Percentiles rank a stretch among this genome's conserved stretches.
Evolutionary conservation across 2,329 filamentous ascomycete species (phyloP).

Genomic region (Microdochium trichocladiopsis): DNA sequence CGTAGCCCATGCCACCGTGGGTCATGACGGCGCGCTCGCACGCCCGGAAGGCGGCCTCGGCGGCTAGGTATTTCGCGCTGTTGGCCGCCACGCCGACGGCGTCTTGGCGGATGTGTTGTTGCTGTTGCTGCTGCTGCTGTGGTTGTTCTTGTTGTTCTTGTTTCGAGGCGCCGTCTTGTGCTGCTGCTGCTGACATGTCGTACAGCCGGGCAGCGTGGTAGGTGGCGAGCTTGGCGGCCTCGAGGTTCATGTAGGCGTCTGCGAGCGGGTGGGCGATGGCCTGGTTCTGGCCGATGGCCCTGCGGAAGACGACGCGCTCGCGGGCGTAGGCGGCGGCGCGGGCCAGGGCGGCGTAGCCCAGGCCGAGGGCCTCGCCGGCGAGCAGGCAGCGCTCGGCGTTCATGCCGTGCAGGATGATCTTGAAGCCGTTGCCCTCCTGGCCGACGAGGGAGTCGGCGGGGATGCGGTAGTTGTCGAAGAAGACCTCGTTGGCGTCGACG

Average conservation of each 20-base stretch:
- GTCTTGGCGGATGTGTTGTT: conserved; percentile 35
- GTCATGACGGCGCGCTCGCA: conserved; percentile 55
- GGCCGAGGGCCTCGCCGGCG: conserved; percentile 71
- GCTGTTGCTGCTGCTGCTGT: too few relatives aligned
- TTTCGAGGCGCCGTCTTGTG: too few relatives aligned
- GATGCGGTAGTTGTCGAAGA: conserved; percentile 73
- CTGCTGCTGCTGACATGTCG: too few relatives aligned
- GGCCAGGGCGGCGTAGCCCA: conserved; percentile 66
- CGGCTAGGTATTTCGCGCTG: conserved; percentile 64
- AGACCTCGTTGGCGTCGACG: conserved; percentile 81
- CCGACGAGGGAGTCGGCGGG: conserved; percentile 61
- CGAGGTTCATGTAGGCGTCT: conserved; percentile 57
- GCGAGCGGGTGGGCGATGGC: conserved; percentile 59
- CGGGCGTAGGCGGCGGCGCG: conserved; percentile 59
- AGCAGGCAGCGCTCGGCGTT: conserved; percentile 71
- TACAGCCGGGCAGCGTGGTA: conserved; percentile 60
- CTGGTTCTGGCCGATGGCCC: conserved; percentile 61
- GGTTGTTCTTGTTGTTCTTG: too few relatives aligned
- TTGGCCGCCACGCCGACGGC: conserved; percentile 59
- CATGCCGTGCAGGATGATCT: conserved; percentile 72
- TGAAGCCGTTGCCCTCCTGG: conserved; percentile 69
- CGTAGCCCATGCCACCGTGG: conserved; percentile 60
- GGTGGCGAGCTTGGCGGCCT: conserved; percentile 57
- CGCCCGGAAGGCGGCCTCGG: conserved; percentile 55
- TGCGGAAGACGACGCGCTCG: conserved; percentile 58